phyloP scores from a whole-genome alignment of 2,329 filamentous ascomycete species.

The Rhynchosporium secalis region DNA sequence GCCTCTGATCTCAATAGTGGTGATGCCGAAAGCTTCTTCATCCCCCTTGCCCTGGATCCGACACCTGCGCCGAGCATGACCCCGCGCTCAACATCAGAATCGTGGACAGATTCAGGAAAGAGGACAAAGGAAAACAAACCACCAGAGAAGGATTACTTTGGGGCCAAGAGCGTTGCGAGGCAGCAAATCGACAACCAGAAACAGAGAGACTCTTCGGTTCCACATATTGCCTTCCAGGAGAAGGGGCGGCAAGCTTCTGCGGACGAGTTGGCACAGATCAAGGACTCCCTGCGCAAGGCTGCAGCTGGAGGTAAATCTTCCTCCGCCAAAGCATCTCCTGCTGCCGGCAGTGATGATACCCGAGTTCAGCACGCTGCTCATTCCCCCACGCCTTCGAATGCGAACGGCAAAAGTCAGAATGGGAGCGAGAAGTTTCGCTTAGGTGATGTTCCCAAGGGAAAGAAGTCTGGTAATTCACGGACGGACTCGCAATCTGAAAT shows the following conservation, averaged over 20 bases:
- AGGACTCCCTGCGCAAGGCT: conserved; percentile 48
- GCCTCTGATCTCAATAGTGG: conserved; percentile 46
- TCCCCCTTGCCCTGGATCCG: conserved; percentile 73
- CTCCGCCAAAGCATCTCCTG: conserved; percentile 32
- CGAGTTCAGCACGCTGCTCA: conserved; percentile 34
- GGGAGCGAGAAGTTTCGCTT: conserved; percentile 67
- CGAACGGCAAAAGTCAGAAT: conserved; percentile 42
- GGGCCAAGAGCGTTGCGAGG: conserved; percentile 44
- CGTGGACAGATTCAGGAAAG: conserved; percentile 47
- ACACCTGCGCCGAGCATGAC: conserved; percentile 56
- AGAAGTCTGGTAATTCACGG: conserved; percentile 47
- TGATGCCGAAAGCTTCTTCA: conserved; percentile 62
- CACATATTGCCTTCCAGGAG: conserved; percentile 92
- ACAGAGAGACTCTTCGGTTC: conserved; percentile 57
- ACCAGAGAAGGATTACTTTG: conserved; percentile 60
- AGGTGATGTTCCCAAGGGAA: conserved; percentile 75
- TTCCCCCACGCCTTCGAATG: conserved; percentile 28
- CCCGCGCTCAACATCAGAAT: conserved; percentile 54
- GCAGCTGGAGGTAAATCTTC: conserved; percentile 31
- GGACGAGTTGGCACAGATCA: conserved; percentile 53
- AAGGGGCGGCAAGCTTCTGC: conserved; percentile 68
- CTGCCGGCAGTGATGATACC: conserved; percentile 35
- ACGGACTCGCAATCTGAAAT: conserved; percentile 43
- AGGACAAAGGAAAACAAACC: conserved; percentile 37
- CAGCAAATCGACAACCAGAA: conserved; percentile 43